These are phyloP conservation scores for Garcia nutans DNA, from an alignment of 345 rosid genomes.

Conservation along the genomic window DNA sequence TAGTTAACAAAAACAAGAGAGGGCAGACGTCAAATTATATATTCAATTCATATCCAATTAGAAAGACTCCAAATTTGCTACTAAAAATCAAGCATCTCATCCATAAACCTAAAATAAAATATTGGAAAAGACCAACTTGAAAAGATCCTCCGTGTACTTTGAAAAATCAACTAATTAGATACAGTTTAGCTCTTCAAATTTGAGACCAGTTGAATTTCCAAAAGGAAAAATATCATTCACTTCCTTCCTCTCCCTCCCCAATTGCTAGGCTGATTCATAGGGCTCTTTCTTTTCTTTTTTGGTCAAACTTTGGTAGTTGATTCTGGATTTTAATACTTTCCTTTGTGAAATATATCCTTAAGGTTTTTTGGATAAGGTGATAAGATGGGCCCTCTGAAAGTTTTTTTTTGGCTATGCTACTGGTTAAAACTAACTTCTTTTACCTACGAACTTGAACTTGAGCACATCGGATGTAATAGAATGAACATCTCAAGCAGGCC, in stretches of 20 bases:
- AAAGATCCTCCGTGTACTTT: not conserved
- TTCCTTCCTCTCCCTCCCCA: not conserved
- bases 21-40: not conserved
- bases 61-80: not conserved
- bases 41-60: not conserved
- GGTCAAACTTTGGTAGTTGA: not conserved
- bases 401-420: not conserved
- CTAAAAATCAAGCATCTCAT: not conserved
- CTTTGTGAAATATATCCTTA: not conserved
- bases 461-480: constrained; percentile 38
- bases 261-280: not conserved
- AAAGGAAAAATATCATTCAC: not conserved
- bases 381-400: not conserved
- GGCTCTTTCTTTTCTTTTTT: no score
- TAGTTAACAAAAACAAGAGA: not conserved
- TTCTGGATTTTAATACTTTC: not conserved
- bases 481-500: constrained; percentile 41
- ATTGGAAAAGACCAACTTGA: not conserved
- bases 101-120: not conserved
- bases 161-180: not conserved
- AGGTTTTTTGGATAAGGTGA: not conserved
- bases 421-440: constrained; percentile 21
- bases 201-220: not conserved
- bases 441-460: constrained; percentile 49
- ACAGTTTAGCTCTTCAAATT: not conserved